Evolutionary conservation across 148 eudicot genomes (phyloP).

Genomic region (Oxyria digyna): DNA sequence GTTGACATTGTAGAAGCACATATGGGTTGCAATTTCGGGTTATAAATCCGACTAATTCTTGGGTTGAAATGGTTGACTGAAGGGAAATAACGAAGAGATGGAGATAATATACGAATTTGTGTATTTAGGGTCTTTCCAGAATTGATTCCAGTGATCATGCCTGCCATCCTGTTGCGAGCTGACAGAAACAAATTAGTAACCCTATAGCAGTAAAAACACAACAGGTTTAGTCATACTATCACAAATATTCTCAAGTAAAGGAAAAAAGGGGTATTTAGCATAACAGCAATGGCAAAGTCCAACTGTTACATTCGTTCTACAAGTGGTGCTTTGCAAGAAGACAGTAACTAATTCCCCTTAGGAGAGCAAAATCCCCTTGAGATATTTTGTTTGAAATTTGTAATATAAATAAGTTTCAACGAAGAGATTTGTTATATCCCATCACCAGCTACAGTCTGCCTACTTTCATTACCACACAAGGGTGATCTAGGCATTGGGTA

Average conservation of each 20-base stretch:
- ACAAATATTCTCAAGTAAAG: neutral
- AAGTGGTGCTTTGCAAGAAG: too few species aligned
- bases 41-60: slow-evolving; percentile 6
- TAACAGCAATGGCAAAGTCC: too few species aligned
- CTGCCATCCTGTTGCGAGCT: slow-evolving; percentile 22
- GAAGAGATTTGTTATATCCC: neutral
- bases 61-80: slow-evolving; percentile 7
- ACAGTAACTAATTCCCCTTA: neutral
- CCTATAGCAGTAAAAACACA: too few species aligned
- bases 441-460: neutral
- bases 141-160: slow-evolving; percentile 22
- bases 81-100: slow-evolving; percentile 6
- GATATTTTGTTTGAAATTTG: neutral
- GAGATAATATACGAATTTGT: neutral
- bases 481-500: neutral
- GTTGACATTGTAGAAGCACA: slow-evolving; percentile 24
- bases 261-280: neutral
- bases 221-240: neutral
- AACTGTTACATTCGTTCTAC: too few species aligned
- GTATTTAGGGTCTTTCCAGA: slow-evolving; percentile 39
- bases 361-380: neutral
- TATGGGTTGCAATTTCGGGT: slow-evolving; percentile 16
- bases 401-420: neutral
- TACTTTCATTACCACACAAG: neutral
- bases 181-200: too few species aligned